Conservation (phyloP, 371 early-diverging fungal species). For the Circinella minor region DNA sequence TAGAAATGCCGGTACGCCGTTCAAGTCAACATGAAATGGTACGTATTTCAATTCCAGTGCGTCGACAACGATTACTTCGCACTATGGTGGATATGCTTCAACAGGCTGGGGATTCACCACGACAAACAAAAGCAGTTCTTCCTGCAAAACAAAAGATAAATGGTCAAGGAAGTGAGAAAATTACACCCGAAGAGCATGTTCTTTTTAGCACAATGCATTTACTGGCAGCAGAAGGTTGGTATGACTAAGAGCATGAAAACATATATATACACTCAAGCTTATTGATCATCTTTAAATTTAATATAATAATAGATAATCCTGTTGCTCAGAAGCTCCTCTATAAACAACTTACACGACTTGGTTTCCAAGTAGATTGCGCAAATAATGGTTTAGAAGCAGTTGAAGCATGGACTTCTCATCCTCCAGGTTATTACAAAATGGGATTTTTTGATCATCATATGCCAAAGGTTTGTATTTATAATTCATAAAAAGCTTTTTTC, state of each 20-base stretch:
- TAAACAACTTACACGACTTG: slow-evolving; percentile 46
- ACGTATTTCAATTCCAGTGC: slow-evolving; percentile 57
- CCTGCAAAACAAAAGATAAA: slow-evolving; percentile 22
- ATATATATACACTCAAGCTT: not conserved
- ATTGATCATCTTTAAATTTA: not conserved
- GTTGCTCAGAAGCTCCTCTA: slow-evolving; percentile 48
- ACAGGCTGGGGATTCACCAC: slow-evolving; percentile 1
- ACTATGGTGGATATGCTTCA: slow-evolving; percentile 31
- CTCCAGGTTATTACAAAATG: slow-evolving; percentile 37
- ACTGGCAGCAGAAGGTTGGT: slow-evolving; percentile 47
- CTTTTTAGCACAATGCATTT: slow-evolving; percentile 41
- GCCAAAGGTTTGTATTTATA: slow-evolving; percentile 36
- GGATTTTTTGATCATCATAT: slow-evolving; percentile 56
- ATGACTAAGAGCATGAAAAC: not conserved
- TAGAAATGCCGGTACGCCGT: slow-evolving; percentile 20
- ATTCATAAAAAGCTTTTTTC: not conserved
- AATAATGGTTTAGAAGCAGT: slow-evolving; percentile 52
- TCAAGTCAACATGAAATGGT: slow-evolving; percentile 27
- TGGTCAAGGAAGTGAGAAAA: not conserved
- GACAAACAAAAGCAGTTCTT: not conserved
- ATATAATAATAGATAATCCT: slow-evolving; percentile 41
- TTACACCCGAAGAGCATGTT: slow-evolving; percentile 36
- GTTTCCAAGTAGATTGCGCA: slow-evolving; percentile 48
- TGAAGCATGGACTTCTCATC: slow-evolving; percentile 36
- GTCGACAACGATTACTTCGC: slow-evolving; percentile 50